phyloP scores from a whole-genome alignment of 768 basidiomycete genomes.

The Ephemerocybe angulata region DNA sequence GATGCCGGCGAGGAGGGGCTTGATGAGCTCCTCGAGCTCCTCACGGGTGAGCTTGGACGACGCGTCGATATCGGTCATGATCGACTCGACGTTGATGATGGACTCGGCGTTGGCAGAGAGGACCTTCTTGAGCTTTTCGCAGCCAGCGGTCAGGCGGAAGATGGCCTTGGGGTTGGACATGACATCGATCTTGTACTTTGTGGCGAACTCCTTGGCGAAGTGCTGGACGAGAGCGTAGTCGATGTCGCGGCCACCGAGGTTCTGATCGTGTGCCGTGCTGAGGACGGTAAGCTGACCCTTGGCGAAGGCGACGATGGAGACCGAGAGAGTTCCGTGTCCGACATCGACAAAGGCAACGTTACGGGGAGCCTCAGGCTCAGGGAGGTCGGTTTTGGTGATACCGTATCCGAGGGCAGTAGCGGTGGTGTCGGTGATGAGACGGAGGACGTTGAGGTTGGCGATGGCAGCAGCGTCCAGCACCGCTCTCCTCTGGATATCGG shows the following conservation, averaged over 20 bases:
- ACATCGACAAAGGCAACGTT: constrained; percentile 94
- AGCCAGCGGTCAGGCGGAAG: constrained; percentile 85
- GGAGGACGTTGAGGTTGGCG: constrained; percentile 85
- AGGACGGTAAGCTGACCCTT: constrained; percentile 90
- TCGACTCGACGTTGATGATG: constrained; percentile 88
- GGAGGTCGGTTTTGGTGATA: constrained; percentile 97
- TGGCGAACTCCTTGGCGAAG: constrained; percentile 89
- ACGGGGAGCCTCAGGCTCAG: constrained; percentile 72
- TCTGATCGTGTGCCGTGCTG: constrained; percentile 84
- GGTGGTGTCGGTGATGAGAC: constrained; percentile 96
- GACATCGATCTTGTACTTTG: constrained; percentile 98
- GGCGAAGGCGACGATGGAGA: constrained; percentile 86
- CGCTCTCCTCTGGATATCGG: constrained; percentile 89
- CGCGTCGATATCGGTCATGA: constrained; percentile 95
- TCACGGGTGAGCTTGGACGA: constrained; percentile 83
- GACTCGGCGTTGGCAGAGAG: constrained; percentile 91
- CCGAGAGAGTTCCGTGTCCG: constrained; percentile 89
- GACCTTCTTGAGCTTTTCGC: constrained; percentile 95
- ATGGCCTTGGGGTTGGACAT: constrained; percentile 84
- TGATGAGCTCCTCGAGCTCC: constrained; percentile 74
- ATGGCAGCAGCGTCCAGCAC: constrained; percentile 86
- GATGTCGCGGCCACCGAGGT: constrained; percentile 95
- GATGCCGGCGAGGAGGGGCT: constrained; percentile 73
- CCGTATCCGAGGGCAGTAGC: constrained; percentile 96
- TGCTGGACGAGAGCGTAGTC: constrained; percentile 87